Evolutionary conservation across 2,329 filamentous ascomycete genomes (phyloP), one percentile per base, ranked within the genome.

Genomic region (Verticillium alfalfae): DNA sequence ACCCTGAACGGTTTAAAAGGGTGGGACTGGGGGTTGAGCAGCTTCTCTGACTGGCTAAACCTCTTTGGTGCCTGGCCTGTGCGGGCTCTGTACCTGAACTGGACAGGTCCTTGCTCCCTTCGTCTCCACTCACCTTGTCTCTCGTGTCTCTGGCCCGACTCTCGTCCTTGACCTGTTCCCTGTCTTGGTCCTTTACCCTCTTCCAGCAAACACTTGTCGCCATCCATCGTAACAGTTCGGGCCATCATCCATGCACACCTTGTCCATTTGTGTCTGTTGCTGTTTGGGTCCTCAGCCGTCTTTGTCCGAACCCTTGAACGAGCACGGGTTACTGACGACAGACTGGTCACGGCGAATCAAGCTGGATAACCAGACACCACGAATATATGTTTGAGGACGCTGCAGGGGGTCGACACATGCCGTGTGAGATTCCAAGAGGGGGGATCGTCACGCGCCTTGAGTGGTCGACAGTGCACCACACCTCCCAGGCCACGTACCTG

Each of bases 301-400:
- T 41, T 16, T n/a, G 39, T 41, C 16, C 39, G 39, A 41, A n/a
- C 16, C 39, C 13, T 16, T n/a, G 18, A 9, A 18, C 13, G 36
- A 52, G 9, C n/a, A 52, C 10, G 22, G 45, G 22, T 10, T 12
- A 18, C 45, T 9, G 9, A 22, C 45, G 13, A 52, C 45, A 18
- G 22, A 8, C 12, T 52, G 45, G 10, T 18, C 3, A 22, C 45
- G 13, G 18, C 45, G 18, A 52, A 52, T 52, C n/a, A 26, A 22
- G 22, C 10, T 18, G 6, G 45, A 52, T 9, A 26, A 18, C n/a
- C 18, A 18, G 18, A 52, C 45, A 64, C 59, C 38, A 62, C 60
- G 60, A 49, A 62, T 57, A 57, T 58, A n/a, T 68, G 66, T 68
- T 68, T 68, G 65, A 68, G 66, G 59, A 62, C 60, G 59, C 56